phyloP scores from a whole-genome alignment of 352 stramenopile species.

The Phytopythium montanum region DNA sequence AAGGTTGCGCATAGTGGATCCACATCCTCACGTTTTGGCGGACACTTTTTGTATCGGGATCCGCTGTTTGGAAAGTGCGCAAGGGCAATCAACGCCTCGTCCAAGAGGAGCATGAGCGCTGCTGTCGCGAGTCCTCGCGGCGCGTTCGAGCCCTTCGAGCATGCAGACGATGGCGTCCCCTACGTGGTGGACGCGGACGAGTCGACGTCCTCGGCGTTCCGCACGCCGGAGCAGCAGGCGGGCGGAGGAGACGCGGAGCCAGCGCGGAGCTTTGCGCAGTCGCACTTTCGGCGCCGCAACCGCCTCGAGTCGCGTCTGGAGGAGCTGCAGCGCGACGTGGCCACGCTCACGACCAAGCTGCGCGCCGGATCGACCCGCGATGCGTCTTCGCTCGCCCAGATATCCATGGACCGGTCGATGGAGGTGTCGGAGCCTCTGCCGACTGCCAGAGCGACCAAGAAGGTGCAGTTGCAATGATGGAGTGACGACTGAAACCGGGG shows the following conservation, averaged over 20 bases:
- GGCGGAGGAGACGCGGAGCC: not conserved
- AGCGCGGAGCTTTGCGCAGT: conserved; percentile 23
- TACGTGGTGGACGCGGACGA: too few species aligned
- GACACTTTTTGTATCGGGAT: conserved; percentile 2
- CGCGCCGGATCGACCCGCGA: conserved; percentile 31
- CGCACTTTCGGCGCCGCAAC: conserved; percentile 49
- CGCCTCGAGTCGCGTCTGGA: conserved; percentile 58
- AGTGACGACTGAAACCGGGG: not conserved
- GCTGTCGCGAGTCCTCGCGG: not conserved
- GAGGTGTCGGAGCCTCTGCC: not conserved
- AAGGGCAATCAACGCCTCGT: too few species aligned
- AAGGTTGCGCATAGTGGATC: not conserved
- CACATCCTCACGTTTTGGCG: not conserved
- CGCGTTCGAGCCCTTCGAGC: too few species aligned
- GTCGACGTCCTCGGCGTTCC: not conserved
- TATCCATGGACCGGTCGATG: conserved; percentile 24
- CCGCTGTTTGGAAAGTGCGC: conserved; percentile 1
- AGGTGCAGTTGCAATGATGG: not conserved
- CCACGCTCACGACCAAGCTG: conserved; percentile 68
- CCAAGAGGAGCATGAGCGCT: not conserved
- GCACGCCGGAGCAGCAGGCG: conserved; percentile 1
- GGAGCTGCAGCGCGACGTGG: conserved; percentile 73
- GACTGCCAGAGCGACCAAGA: not conserved
- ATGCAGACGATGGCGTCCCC: too few species aligned
- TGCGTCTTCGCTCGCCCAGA: conserved; percentile 13